These are phyloP conservation scores for Ophidiomyces ophidiicola DNA, from an alignment of 2,329 filamentous ascomycete species.

Conservation along the genomic window DNA sequence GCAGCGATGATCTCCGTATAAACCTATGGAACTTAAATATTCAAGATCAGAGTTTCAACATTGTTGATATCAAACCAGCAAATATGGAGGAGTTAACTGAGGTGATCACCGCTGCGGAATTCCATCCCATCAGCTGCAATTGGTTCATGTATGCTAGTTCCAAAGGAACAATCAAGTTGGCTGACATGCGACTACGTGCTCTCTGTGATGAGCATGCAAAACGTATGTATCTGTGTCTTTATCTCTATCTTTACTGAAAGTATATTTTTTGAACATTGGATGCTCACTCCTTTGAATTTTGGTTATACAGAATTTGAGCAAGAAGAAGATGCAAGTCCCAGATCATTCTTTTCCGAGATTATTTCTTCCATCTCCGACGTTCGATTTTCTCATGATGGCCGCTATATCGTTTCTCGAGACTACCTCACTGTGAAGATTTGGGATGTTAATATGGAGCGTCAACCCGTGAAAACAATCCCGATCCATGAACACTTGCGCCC, in stretches of 20 bases:
- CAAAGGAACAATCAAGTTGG: slow-evolving; percentile 96
- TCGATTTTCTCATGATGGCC: slow-evolving; percentile 88
- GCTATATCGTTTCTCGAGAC: slow-evolving; percentile 94
- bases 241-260: background rate
- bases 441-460: slow-evolving; percentile 98
- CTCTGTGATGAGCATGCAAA: slow-evolving; percentile 94
- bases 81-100: slow-evolving; percentile 99
- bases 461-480: slow-evolving; percentile 94
- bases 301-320: slow-evolving; percentile 74
- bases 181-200: slow-evolving; percentile 95
- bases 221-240: slow-evolving; percentile 45
- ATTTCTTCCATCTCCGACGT: slow-evolving; percentile 99
- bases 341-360: slow-evolving; percentile 98
- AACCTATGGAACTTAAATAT: slow-evolving; percentile 99
- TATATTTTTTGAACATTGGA: background rate
- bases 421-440: slow-evolving; percentile 99
- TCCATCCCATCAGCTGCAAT: slow-evolving; percentile 93
- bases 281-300: slow-evolving; percentile 13
- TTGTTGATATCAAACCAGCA: slow-evolving; percentile 97
- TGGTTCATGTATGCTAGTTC: slow-evolving; percentile 99
- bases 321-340: slow-evolving; percentile 91
- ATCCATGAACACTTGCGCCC: slow-evolving; percentile 96
- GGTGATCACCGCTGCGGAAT: slow-evolving; percentile 96
- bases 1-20: slow-evolving; percentile 92
- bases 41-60: slow-evolving; percentile 99